Percentiles rank a stretch among this genome's conserved stretches.
These are phyloP conservation scores for Cadophora luteo-olivacea DNA, from an alignment of 2,329 filamentous ascomycete species.

Conservation along the genomic window DNA sequence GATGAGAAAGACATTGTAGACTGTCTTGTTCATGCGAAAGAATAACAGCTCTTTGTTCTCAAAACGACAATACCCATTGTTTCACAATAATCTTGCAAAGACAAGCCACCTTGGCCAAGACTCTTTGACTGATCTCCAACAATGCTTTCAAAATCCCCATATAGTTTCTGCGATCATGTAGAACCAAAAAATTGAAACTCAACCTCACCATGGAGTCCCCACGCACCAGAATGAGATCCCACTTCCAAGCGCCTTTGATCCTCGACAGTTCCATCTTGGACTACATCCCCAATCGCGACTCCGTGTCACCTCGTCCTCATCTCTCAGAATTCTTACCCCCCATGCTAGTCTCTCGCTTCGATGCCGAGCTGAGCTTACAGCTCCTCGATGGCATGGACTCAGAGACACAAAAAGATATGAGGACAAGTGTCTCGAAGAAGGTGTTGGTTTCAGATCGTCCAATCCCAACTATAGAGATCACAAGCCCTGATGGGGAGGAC, in stretches of 20 bases:
- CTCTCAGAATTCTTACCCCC: not conserved
- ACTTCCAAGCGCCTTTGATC: not conserved
- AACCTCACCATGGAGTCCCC: no score
- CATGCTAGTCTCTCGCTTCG: not conserved
- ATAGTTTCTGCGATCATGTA: no score
- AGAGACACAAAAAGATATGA: not conserved
- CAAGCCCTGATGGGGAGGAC: not conserved
- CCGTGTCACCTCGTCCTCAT: not conserved
- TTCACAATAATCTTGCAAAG: no score
- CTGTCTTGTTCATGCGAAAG: no score
- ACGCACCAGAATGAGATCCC: not conserved
- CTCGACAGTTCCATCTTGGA: not conserved
- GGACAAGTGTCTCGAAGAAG: not conserved
- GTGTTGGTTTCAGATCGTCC: no score
- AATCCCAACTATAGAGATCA: not conserved
- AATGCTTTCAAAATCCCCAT: no score
- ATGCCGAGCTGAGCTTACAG: not conserved
- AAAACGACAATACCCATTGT: not conserved
- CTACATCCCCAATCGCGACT: not conserved
- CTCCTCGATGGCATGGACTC: not conserved
- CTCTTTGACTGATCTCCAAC: no score
- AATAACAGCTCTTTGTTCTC: not conserved
- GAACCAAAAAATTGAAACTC: no score
- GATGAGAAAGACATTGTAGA: no score
- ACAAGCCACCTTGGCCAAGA: no score